These are phyloP conservation scores for Podaxis carcinomalis DNA, from an alignment of 768 basidiomycete genomes.

Conservation along the genomic window DNA sequence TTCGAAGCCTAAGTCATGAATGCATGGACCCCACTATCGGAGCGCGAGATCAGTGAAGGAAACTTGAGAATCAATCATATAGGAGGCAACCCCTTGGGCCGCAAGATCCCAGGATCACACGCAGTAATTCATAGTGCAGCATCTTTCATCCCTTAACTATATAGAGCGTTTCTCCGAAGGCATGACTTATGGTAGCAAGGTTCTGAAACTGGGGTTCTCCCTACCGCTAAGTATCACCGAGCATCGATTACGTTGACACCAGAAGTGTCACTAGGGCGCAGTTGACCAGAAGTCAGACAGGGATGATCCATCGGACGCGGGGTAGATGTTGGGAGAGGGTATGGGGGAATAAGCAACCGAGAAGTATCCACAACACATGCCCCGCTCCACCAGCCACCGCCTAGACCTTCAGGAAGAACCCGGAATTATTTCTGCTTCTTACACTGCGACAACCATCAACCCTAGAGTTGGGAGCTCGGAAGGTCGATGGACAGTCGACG, in stretches of 20 bases:
- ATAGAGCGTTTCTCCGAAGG: not conserved
- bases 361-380: not conserved
- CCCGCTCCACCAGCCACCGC: not conserved
- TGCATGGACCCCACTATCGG: too few relatives aligned
- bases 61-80: not conserved
- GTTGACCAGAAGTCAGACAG: not conserved
- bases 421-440: not conserved
- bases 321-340: not conserved
- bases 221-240: not conserved
- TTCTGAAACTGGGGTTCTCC: constrained; percentile 1
- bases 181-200: not conserved
- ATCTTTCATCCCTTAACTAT: not conserved
- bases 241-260: not conserved
- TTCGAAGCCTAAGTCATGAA: too few relatives aligned
- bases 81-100: not conserved
- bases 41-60: too few relatives aligned
- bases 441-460: not conserved
- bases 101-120: too few relatives aligned
- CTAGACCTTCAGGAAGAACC: not conserved
- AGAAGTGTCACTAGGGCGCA: not conserved
- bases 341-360: not conserved
- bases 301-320: not conserved
- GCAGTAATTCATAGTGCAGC: not conserved
- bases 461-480: not conserved
- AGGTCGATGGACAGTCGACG: not conserved